A percentile compares a stretch with the other conserved stretches of the same genome.
These are phyloP conservation scores for Monosporascus sp. DNA, from an alignment of 2,329 filamentous ascomycete species.

Conservation along the genomic window DNA sequence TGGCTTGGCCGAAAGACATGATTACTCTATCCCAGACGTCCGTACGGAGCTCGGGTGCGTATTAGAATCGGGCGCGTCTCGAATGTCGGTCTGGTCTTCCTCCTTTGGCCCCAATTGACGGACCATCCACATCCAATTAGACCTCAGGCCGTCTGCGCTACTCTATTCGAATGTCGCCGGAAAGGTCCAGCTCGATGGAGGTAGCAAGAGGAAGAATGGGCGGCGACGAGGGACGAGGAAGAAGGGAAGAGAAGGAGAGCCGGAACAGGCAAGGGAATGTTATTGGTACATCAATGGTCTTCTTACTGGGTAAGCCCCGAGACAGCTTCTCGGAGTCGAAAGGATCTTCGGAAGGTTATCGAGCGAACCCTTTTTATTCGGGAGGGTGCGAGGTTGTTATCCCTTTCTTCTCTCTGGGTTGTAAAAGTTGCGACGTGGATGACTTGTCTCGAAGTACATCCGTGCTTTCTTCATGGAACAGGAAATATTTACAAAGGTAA, in stretches of 20 bases:
- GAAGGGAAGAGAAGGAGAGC: constrained; percentile 12
- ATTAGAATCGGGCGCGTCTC: background rate
- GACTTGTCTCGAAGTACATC: background rate
- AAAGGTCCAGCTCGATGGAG: no score
- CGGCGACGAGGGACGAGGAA: constrained; percentile 7
- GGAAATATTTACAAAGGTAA: background rate
- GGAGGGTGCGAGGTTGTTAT: background rate
- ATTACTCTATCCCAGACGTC: constrained; percentile 4
- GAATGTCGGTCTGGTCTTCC: background rate
- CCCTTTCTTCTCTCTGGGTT: background rate
- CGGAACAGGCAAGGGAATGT: constrained; percentile 18
- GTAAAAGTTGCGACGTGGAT: background rate
- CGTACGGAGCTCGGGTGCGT: no score
- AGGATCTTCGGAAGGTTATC: background rate
- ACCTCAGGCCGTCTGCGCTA: background rate
- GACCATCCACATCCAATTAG: background rate
- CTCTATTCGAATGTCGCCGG: no score
- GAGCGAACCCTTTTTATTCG: background rate
- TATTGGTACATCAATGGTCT: constrained; percentile 28
- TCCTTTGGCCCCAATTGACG: constrained; percentile 10
- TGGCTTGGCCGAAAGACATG: constrained; percentile 54
- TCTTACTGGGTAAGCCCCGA: constrained; percentile 4
- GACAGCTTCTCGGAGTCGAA: background rate
- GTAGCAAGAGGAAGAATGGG: background rate
- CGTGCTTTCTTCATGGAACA: background rate